phyloP scores from a whole-genome alignment of 2,329 filamentous ascomycete species.

The Calonectria pauciramosa region DNA sequence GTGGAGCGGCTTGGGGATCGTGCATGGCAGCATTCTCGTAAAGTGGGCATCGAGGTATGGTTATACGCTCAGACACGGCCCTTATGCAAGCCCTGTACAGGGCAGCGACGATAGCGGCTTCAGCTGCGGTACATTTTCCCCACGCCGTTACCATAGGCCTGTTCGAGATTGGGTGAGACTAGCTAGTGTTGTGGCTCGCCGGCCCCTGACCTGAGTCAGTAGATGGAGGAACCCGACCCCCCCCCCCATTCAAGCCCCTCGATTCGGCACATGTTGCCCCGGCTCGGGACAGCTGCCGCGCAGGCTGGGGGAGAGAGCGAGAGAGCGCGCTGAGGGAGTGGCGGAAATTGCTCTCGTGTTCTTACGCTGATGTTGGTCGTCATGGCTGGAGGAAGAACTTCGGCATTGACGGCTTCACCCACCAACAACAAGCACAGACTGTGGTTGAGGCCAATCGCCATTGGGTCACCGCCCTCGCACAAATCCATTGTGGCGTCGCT shows the following conservation, averaged over 20 bases:
- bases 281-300: neutral
- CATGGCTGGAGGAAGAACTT: neutral
- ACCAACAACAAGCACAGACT: neutral
- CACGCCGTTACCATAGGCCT: neutral
- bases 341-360: neutral
- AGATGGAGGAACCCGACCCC: neutral
- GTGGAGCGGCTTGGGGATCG: neutral
- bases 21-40: neutral
- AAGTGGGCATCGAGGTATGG: neutral
- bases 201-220: conserved; percentile 11
- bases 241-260: neutral
- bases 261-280: neutral
- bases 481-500: neutral
- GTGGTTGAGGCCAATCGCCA: neutral
- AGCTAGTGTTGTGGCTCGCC: neutral
- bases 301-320: neutral
- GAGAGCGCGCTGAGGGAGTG: neutral
- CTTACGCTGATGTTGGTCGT: neutral
- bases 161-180: conserved; percentile 8
- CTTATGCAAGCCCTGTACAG: conserved; percentile 8
- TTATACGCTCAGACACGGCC: conserved; percentile 4
- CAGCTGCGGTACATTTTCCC: neutral
- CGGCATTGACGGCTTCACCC: neutral
- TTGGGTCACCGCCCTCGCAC: neutral
- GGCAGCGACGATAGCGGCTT: neutral